Percentiles rank a stretch among this genome's conserved stretches.
Evolutionary conservation across 2,329 filamentous ascomycete genomes (phyloP).

Genomic region (Tolypocladium ophioglossoides): DNA sequence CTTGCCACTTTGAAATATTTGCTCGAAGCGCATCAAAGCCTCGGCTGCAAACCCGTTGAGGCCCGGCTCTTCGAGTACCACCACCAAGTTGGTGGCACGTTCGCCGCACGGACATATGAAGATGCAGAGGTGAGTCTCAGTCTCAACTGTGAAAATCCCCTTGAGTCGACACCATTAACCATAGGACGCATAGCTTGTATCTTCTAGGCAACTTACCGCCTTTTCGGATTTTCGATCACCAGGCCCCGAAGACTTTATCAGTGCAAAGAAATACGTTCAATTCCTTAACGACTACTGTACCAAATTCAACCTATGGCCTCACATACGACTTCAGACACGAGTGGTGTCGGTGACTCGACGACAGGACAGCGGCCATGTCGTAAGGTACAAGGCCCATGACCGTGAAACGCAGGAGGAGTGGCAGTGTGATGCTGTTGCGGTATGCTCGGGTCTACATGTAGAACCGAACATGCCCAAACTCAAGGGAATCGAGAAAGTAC

Average conservation of each 20-base stretch:
- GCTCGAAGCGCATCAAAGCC: slow-evolving; percentile 18
- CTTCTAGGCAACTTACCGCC: slow-evolving; percentile 34
- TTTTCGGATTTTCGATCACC: slow-evolving; percentile 33
- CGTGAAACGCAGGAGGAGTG: slow-evolving; percentile 7
- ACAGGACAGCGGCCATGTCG: slow-evolving; percentile 1
- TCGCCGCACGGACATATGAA: slow-evolving; percentile 30
- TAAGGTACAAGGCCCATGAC: not conserved
- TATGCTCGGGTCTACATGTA: slow-evolving; percentile 32
- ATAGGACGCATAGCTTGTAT: slow-evolving; percentile 22
- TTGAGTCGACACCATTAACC: not conserved
- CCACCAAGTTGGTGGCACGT: slow-evolving; percentile 29
- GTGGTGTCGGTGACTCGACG: slow-evolving; percentile 15
- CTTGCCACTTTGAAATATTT: slow-evolving; percentile 26
- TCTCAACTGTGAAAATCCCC: not conserved
- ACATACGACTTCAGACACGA: slow-evolving; percentile 21
- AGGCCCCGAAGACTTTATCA: slow-evolving; percentile 28
- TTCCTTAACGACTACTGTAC: slow-evolving; percentile 30
- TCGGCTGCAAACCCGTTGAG: slow-evolving; percentile 22
- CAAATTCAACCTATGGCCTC: slow-evolving; percentile 24
- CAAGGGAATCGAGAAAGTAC: slow-evolving; percentile 22
- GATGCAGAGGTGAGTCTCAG: slow-evolving; percentile 24
- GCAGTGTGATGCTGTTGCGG: slow-evolving; percentile 30
- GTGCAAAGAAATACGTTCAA: slow-evolving; percentile 21
- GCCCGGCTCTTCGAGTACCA: slow-evolving; percentile 30
- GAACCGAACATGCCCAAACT: slow-evolving; percentile 26